Base-by-base conservation (phyloP, 495 filamentous ascomycete genomes). In the Pseudevernia furfuracea region DNA sequence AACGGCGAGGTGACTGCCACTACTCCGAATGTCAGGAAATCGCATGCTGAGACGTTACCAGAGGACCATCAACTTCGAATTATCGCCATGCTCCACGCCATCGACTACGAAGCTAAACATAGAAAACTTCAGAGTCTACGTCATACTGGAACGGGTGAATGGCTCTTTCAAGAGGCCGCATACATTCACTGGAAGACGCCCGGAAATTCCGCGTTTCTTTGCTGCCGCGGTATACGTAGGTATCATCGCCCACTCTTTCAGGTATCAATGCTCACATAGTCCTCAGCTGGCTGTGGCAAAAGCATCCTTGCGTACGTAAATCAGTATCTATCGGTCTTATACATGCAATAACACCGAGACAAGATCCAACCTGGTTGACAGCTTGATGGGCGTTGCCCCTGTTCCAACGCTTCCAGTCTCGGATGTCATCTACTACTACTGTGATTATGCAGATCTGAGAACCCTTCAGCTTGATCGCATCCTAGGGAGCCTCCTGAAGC, bases 381-480 rank as follows among this genome's bases (percentile, higher is more conserved):
- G 3, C n/a, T 55, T 55, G 17, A 55, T 34, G 11, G 4, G 30
- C 28, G 12, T 6, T 3, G 28, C 2, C 17, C 7, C 30, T 6
- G 8, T 30, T 21, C 52, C 52, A 9, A 17, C 30, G 3, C 0
- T 5, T 34, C 19, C 39, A 46, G 39, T 30, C 37, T 32, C 36
- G 19, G 58, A 39, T 12, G 9, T 64, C 32, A 21, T 48, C 0
- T 66, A 66, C 28, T 62, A 60, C 32, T 66, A 66, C 25, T 66
- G 63, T 36, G 58, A 66, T 38, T 62, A 61, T 43, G 59, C 63
- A 44, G 63, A 66, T 55, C 39, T 44, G 17, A 66, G 37, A 8
- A 61, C 58, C 21, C 63, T 66, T 17, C 32, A 62, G 19, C 36
- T 59, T 30, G 48, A 30, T 36, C 48, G 25, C 38, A 38, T 66